Percentiles rank a stretch among this genome's conserved stretches.
Evolutionary conservation across 495 filamentous ascomycete species (phyloP).

Genomic region (Aspergillus nidulans): DNA sequence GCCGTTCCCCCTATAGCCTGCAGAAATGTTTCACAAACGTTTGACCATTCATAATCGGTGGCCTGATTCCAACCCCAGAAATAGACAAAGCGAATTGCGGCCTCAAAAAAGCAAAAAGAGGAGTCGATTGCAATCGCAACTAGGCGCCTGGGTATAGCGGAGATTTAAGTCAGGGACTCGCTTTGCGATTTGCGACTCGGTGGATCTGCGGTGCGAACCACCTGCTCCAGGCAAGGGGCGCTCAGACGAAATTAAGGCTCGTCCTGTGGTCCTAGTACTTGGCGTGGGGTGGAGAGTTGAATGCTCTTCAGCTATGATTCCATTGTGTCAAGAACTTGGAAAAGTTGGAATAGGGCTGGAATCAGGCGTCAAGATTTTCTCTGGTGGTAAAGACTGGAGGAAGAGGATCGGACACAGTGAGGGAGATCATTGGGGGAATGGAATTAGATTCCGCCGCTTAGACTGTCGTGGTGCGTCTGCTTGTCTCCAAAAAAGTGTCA

Average conservation of each 20-base stretch:
- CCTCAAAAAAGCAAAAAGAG: background rate
- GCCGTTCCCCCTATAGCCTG: conserved; percentile 17
- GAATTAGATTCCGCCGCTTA: background rate
- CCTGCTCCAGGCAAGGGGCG: conserved; percentile 15
- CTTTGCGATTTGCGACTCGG: conserved; percentile 1
- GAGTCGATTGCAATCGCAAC: background rate
- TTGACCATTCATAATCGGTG: conserved; percentile 10
- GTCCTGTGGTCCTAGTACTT: background rate
- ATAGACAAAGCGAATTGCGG: background rate
- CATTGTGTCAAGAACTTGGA: background rate
- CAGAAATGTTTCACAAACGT: conserved; percentile 22
- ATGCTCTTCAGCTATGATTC: background rate
- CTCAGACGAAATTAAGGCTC: conserved; percentile 1
- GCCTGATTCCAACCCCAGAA: conserved; percentile 8
- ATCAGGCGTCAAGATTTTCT: background rate
- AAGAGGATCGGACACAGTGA: background rate
- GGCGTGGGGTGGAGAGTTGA: background rate
- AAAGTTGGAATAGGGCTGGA: conserved; percentile 4
- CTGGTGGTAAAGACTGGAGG: background rate
- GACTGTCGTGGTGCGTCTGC: background rate
- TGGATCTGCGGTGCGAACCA: conserved; percentile 11
- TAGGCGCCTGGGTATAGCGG: conserved; percentile 1
- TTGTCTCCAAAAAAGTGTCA: background rate
- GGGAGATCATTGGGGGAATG: conserved; percentile 1
- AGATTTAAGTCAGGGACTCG: conserved; percentile 13